A percentile compares a stretch with the other conserved stretches of the same genome.
Evolutionary conservation across 1,284 basidiomycete species (phyloP).

Genomic region (Ganoderma leucocontextum): DNA sequence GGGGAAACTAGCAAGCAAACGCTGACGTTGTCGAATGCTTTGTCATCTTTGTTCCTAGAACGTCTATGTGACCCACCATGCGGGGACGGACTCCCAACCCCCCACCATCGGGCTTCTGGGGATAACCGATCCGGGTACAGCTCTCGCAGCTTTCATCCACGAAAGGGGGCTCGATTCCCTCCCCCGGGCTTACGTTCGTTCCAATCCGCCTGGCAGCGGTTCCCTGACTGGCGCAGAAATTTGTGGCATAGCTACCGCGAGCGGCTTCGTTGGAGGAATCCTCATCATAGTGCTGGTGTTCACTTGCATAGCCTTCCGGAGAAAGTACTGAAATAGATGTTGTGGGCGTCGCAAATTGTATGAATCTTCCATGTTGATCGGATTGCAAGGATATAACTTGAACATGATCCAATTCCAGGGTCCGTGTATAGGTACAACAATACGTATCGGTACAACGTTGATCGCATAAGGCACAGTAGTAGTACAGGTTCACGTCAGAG

Average conservation of each 20-base stretch:
- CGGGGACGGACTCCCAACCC: slow-evolving; percentile 48
- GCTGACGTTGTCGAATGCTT: slow-evolving; percentile 15
- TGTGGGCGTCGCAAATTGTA: slow-evolving; percentile 9
- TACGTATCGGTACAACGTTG: slow-evolving; percentile 18
- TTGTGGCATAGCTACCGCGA: slow-evolving; percentile 40
- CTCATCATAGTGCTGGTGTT: slow-evolving; percentile 36
- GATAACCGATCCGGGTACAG: slow-evolving; percentile 50
- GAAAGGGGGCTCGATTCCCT: slow-evolving; percentile 55
- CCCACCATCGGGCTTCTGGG: slow-evolving; percentile 58
- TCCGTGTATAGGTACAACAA: slow-evolving; percentile 23
- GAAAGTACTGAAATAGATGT: slow-evolving; percentile 22
- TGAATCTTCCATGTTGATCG: slow-evolving; percentile 13
- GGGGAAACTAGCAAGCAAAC: neutral
- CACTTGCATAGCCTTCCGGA: slow-evolving; percentile 19
- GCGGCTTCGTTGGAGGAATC: slow-evolving; percentile 44
- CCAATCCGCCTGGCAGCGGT: slow-evolving; percentile 25
- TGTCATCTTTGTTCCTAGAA: slow-evolving; percentile 47
- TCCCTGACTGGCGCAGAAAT: slow-evolving; percentile 36
- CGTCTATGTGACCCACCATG: slow-evolving; percentile 60
- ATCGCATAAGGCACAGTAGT: slow-evolving; percentile 15
- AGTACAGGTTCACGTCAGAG: neutral
- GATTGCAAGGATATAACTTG: slow-evolving; percentile 4
- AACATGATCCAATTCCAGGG: slow-evolving; percentile 9
- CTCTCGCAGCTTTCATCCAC: slow-evolving; percentile 51
- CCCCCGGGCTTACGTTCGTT: slow-evolving; percentile 37